Percentiles rank a stretch among this genome's conserved stretches.
Evolutionary conservation across 768 basidiomycete species (phyloP).

Genomic region (Hydnomerulius pinastri): DNA sequence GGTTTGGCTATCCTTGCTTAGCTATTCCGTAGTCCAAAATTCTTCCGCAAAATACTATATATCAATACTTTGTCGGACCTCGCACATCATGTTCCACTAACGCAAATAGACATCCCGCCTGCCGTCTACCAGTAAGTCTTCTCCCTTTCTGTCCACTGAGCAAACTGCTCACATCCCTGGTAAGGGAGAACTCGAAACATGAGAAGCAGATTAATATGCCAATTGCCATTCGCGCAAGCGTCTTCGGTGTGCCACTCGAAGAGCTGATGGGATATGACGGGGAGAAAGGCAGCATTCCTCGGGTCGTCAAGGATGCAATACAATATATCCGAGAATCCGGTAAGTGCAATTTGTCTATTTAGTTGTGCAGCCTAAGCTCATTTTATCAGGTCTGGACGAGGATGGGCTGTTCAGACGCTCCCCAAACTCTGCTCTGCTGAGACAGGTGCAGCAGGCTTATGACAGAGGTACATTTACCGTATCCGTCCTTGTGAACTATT

Average conservation of each 20-base stretch:
- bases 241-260: slow-evolving; percentile 82
- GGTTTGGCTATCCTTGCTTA: neutral
- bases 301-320: slow-evolving; percentile 75
- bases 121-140: slow-evolving; percentile 74
- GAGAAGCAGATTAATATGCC: slow-evolving; percentile 73
- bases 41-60: slow-evolving; percentile 83
- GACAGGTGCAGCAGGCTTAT: slow-evolving; percentile 80
- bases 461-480: slow-evolving; percentile 60
- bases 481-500: neutral
- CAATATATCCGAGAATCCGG: slow-evolving; percentile 68
- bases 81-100: slow-evolving; percentile 76
- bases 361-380: neutral
- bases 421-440: slow-evolving; percentile 66
- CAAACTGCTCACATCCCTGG: slow-evolving; percentile 1
- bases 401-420: slow-evolving; percentile 87
- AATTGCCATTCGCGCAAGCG: slow-evolving; percentile 54
- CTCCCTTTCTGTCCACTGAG: neutral
- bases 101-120: slow-evolving; percentile 84
- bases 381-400: slow-evolving; percentile 52
- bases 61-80: slow-evolving; percentile 76
- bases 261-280: slow-evolving; percentile 84
- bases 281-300: slow-evolving; percentile 80
- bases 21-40: slow-evolving; percentile 69
- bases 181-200: slow-evolving; percentile 76
- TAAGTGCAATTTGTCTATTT: slow-evolving; percentile 8